Conservation (phyloP, 1,284 basidiomycete species). For the Tilletiaria anomala region DNA sequence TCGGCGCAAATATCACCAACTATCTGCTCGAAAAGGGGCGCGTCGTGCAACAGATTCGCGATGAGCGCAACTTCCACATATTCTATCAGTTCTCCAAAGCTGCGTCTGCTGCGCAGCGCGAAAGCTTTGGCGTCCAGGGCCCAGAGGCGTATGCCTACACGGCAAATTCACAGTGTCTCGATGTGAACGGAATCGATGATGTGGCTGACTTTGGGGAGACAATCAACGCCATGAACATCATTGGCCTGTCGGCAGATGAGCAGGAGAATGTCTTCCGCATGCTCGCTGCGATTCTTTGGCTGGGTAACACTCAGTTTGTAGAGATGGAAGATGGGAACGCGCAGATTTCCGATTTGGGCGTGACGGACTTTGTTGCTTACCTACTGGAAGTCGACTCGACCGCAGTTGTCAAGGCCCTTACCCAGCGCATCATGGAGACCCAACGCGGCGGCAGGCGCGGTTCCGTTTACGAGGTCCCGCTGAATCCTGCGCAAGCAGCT, state of each 20-base stretch:
- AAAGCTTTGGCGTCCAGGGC: constrained; percentile 88
- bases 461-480: constrained; percentile 88
- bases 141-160: constrained; percentile 93
- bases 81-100: constrained; percentile 99
- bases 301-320: constrained; percentile 65
- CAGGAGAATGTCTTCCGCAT: constrained; percentile 87
- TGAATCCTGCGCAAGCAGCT: constrained; percentile 80
- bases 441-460: constrained; percentile 62
- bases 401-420: constrained; percentile 71
- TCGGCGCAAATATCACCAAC: constrained; percentile 96
- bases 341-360: constrained; percentile 61
- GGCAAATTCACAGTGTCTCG: constrained; percentile 75
- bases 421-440: constrained; percentile 78
- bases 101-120: constrained; percentile 73
- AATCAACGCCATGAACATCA: constrained; percentile 81
- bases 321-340: constrained; percentile 86
- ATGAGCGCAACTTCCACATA: constrained; percentile 96
- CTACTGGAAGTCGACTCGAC: constrained; percentile 74
- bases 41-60: constrained; percentile 89
- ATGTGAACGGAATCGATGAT: constrained; percentile 85
- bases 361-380: constrained; percentile 91
- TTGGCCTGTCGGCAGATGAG: constrained; percentile 70
- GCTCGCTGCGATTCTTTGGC: constrained; percentile 83
- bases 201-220: constrained; percentile 74
- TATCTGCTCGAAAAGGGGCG: constrained; percentile 91